phyloP scores from a whole-genome alignment of 495 filamentous ascomycete genomes.

The Neurospora discreta region DNA sequence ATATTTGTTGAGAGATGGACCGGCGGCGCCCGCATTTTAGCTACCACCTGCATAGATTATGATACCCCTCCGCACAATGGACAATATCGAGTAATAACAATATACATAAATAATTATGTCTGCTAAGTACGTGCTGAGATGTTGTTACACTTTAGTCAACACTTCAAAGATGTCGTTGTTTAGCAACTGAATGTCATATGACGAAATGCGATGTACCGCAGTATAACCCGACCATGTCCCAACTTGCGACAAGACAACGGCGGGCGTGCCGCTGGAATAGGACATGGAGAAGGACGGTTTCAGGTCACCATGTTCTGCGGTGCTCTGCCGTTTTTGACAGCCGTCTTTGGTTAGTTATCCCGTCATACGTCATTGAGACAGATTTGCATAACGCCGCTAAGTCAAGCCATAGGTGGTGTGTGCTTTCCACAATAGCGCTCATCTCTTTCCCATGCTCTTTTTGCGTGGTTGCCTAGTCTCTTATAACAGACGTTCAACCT shows the following conservation, averaged over 20 bases:
- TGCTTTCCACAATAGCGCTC: not conserved
- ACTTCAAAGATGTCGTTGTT: not conserved
- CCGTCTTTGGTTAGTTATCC: not conserved
- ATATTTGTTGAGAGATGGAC: not conserved
- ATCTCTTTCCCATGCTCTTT: not conserved
- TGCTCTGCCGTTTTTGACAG: not conserved
- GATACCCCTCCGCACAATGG: not conserved
- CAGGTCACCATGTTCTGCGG: not conserved
- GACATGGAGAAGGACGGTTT: not conserved
- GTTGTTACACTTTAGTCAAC: not conserved
- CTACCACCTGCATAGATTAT: not conserved
- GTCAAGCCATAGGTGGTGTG: not conserved
- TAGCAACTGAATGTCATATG: not conserved
- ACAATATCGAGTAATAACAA: not conserved
- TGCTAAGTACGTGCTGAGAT: not conserved
- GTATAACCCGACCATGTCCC: not conserved
- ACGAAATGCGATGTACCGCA: not conserved
- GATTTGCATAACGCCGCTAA: not conserved
- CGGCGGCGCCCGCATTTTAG: not conserved
- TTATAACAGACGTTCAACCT: no score
- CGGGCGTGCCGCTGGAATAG: not conserved
- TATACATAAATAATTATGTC: not conserved
- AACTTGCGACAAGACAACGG: not conserved
- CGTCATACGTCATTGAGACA: not conserved
- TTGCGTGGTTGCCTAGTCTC: not conserved